Evolutionary conservation across 768 basidiomycete species (phyloP), one percentile per base, ranked within the genome.

Genomic region (Suillus cothurnatus): DNA sequence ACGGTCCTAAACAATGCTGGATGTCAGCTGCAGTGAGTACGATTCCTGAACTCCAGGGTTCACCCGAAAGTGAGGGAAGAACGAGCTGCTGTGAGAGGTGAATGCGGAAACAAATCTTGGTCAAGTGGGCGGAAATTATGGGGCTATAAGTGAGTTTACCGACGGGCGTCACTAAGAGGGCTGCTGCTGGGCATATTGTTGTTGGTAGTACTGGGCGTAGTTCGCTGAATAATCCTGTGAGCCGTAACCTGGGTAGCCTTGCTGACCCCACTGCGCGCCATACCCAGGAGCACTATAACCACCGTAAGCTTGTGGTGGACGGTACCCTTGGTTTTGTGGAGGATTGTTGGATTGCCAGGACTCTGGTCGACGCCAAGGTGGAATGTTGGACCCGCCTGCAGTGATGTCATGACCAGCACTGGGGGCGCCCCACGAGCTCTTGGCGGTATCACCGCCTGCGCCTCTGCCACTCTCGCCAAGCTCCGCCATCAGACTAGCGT

Each of bases 401-500:
- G 84, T 81, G 64, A 85, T 82, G 61, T 85, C 84, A 62, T 84
- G 80, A 63, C 81, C 82, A 69, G 88, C 89, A 71, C 86, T 85
- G 34, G 88, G 86, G 67, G 88, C 89, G 68, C 89, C 86, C 79
- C 90, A 90, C 19, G 83, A 74, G 38, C 83, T 81, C 71, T 84
- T 86, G 66, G 78, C 79, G 50, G 81, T 76, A 72, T 89, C 91
- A 61, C 81, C 82, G 43, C 81, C 80, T 60, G 81, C 79, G 57
- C 87, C 85, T 66, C 81, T 83, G 57, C 81, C 86, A 39, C 86
- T 85, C 80, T 99, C 97, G 61, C 97, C 97, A 43, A 99, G 86
- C 81, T 99, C 97, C 59, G 94, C 95, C 97, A 99, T 97, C 68
- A 99, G 81, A 71, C 87, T 95, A 47, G 95, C 95, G 72, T 98